Base-by-base conservation (phyloP, 805 yeast genomes). In the Myxozyma monticola region DNA sequence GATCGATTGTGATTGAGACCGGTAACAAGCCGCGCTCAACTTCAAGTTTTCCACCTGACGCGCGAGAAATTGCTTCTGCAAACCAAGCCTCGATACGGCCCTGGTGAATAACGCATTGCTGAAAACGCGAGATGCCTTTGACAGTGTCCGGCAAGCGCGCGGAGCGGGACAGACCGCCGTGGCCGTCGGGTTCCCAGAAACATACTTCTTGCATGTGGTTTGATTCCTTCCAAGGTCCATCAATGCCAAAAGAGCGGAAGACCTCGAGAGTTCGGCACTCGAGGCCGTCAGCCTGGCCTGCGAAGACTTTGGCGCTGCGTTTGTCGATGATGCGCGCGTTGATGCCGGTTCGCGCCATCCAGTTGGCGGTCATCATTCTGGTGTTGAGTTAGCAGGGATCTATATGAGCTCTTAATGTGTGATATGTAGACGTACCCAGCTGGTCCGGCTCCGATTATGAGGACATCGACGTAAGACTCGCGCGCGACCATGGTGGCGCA, bases 391-490 rank as follows among this genome's bases (percentile, higher is more conserved):
- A n/a, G n/a, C n/a, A n/a, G n/a, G n/a, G n/a, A n/a, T 9, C 15
- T 6, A 17, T 33, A n/a, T 14, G 36, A 33, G 36, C 8, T n/a
- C 8, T 33, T n/a, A 33, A 17, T 33, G 15, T 7, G 14, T n/a
- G 8, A 8, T 7, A n/a, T n/a, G 15, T 8, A 33, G 14, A 33
- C 36, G 20, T 33, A 33, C 36, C 72, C 72, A 7, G 72, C 68
- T 12, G 72, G 72, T 14, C 72, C 72, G 20, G 72, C 72, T 15
- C 72, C 72, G 29, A 68, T 60, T 22, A 68, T 65, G n/a, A 68
- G 55, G 5, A 68, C 71, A 51, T 68, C 71, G 15, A 33, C 35
- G 17, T 18, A 28, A 2, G 42, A 28, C 36, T 44, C 48, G 4
- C 29, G 9, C 8, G 42, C 36, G n/a, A 44, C 48, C 48, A 44